Evolutionary conservation across 192 early-diverging fungal genomes (phyloP).

Genomic region (Allomyces arbusculus): DNA sequence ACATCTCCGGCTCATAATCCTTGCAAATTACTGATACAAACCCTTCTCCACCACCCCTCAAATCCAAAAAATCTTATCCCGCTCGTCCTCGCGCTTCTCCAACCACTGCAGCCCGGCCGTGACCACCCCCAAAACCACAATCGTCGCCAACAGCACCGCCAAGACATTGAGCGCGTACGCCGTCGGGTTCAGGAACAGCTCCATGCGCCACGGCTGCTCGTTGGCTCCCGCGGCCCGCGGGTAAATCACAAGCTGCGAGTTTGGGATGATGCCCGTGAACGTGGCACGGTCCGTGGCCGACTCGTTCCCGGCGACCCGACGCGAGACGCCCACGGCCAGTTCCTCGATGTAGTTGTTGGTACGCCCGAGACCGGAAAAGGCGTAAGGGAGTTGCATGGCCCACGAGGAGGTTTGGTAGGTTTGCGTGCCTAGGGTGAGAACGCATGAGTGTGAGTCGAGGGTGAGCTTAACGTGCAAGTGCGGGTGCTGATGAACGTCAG

Average conservation of each 20-base stretch:
- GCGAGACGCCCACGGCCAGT: constrained; percentile 60
- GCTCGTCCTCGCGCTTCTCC: constrained; percentile 27
- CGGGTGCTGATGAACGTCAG: background rate
- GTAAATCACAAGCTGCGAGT: constrained; percentile 71
- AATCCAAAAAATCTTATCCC: background rate
- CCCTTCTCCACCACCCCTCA: background rate
- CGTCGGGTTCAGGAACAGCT: constrained; percentile 73
- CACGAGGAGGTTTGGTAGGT: constrained; percentile 53
- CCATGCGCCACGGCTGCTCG: constrained; percentile 45
- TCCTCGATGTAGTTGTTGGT: constrained; percentile 94
- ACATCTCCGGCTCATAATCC: too few species aligned
- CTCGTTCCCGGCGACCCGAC: constrained; percentile 9
- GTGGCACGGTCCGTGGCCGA: constrained; percentile 28
- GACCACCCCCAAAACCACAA: constrained; percentile 46
- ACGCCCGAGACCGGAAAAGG: constrained; percentile 68
- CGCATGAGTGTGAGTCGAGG: too few species aligned
- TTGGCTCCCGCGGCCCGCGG: constrained; percentile 42
- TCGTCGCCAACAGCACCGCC: constrained; percentile 44
- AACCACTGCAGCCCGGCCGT: constrained; percentile 47
- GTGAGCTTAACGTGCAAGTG: too few species aligned
- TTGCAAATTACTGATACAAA: too few species aligned
- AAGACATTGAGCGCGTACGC: constrained; percentile 67
- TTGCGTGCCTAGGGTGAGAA: background rate
- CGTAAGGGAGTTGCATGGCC: constrained; percentile 55
- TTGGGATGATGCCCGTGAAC: constrained; percentile 77